Evolutionary conservation across 805 yeast species (phyloP).

Genomic region (Soucietia sequanensis): DNA sequence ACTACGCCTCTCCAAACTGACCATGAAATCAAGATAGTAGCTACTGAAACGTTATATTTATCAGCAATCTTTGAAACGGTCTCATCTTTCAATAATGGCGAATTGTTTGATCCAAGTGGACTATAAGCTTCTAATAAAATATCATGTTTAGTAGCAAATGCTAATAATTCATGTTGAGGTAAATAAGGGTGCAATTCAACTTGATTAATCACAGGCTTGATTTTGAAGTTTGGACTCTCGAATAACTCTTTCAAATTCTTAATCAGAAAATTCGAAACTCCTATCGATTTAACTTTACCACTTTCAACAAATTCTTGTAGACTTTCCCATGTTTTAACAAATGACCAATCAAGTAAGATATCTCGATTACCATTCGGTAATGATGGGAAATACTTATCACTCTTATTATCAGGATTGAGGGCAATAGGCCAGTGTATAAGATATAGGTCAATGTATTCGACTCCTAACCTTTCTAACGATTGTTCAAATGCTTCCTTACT

Average conservation of each 20-base stretch:
- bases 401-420: slow-evolving; percentile 38
- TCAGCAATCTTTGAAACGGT: slow-evolving; percentile 44
- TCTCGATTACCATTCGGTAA: slow-evolving; percentile 9
- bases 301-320: slow-evolving; percentile 58
- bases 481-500: slow-evolving; percentile 54
- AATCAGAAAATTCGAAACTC: slow-evolving; percentile 71
- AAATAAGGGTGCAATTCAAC: slow-evolving; percentile 60
- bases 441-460: slow-evolving; percentile 77
- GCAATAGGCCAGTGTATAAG: slow-evolving; percentile 78
- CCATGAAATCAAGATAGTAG: slow-evolving; percentile 58
- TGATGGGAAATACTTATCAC: slow-evolving; percentile 1
- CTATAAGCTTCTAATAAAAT: slow-evolving; percentile 67
- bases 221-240: slow-evolving; percentile 43
- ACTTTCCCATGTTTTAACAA: slow-evolving; percentile 50
- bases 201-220: slow-evolving; percentile 71
- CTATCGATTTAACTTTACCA: slow-evolving; percentile 63
- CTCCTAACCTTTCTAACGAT: slow-evolving; percentile 60
- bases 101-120: slow-evolving; percentile 64
- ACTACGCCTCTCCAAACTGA: slow-evolving; percentile 54
- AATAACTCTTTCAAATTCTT: slow-evolving; percentile 44
- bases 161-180: slow-evolving; percentile 50
- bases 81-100: slow-evolving; percentile 50
- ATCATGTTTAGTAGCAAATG: slow-evolving; percentile 38
- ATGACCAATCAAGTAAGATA: slow-evolving; percentile 32
- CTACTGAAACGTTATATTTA: slow-evolving; percentile 42